Percentiles rank a stretch among this genome's conserved stretches.
phyloP scores from a whole-genome alignment of 2,329 filamentous ascomycete species.

The Penicillium palitans region DNA sequence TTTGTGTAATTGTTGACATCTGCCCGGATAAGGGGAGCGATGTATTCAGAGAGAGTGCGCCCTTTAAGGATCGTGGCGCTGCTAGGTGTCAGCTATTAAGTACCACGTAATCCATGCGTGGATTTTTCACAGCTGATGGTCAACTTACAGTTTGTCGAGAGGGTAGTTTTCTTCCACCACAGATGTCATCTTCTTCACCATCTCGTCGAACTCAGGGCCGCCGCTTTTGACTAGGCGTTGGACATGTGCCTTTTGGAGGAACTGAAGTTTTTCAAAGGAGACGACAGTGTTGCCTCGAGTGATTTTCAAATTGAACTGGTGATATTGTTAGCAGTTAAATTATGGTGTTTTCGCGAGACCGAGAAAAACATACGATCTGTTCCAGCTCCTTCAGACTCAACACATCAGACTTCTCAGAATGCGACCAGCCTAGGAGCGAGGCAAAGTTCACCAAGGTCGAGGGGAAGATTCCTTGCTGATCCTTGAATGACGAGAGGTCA shows the following conservation, averaged over 20 bases:
- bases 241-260: constrained; percentile 73
- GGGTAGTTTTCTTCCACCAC: constrained; percentile 27
- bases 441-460: constrained; percentile 77
- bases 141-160: constrained; percentile 33
- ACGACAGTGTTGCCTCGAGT: constrained; percentile 88
- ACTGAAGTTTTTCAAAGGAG: constrained; percentile 74
- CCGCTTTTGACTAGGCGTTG: constrained; percentile 48
- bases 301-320: constrained; percentile 78
- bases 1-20: constrained; percentile 61
- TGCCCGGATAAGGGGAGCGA: constrained; percentile 52
- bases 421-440: constrained; percentile 80
- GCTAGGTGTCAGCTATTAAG: constrained; percentile 2
- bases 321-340: constrained; percentile 25
- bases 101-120: not conserved
- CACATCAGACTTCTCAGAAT: constrained; percentile 66
- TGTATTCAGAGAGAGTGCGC: constrained; percentile 48
- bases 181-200: constrained; percentile 40
- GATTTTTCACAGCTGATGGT: not conserved
- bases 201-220: constrained; percentile 44
- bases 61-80: constrained; percentile 33
- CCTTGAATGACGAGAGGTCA: constrained; percentile 59
- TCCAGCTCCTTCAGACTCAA: constrained; percentile 71
- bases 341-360: not conserved
- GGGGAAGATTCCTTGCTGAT: constrained; percentile 60
- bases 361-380: constrained; percentile 55